phyloP scores from a whole-genome alignment of 2,329 filamentous ascomycete genomes.

The Cordyceps cateniannulata region DNA sequence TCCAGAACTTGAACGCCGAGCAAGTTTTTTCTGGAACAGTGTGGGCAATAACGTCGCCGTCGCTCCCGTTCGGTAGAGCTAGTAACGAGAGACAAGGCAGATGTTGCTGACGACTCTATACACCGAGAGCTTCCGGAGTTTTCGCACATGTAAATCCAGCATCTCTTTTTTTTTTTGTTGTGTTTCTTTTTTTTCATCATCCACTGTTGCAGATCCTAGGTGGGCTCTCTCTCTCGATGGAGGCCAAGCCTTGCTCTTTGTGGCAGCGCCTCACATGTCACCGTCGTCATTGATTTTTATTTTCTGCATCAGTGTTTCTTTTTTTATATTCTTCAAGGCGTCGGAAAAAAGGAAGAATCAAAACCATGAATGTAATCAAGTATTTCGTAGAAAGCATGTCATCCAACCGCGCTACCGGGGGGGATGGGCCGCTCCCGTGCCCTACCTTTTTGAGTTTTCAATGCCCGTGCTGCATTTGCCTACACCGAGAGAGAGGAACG shows the following conservation, averaged over 20 bases:
- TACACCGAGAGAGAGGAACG: not conserved
- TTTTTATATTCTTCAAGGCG: not conserved
- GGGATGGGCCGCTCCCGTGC: conserved; percentile 5
- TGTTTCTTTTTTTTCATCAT: not conserved
- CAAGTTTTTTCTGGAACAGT: not conserved
- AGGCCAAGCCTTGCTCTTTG: not conserved
- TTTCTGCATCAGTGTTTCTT: not conserved
- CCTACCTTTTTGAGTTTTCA: not conserved
- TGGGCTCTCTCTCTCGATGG: not conserved
- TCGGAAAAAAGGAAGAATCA: not conserved
- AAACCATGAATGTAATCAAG: not conserved
- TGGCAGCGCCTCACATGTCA: conserved; percentile 11
- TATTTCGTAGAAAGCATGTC: not conserved
- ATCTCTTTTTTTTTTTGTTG: not conserved
- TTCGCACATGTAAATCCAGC: not conserved
- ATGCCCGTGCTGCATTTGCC: not conserved
- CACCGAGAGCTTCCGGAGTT: not conserved
- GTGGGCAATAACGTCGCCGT: not conserved
- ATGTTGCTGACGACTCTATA: too few species aligned
- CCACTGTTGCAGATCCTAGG: conserved; percentile 5
- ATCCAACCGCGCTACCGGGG: not conserved
- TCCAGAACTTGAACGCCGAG: not conserved
- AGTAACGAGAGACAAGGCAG: too few species aligned
- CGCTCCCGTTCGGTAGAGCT: not conserved
- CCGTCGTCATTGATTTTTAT: conserved; percentile 2